These are phyloP conservation scores for Pseudogymnoascus verrucosus DNA, from an alignment of 2,329 filamentous ascomycete genomes.

Conservation along the genomic window DNA sequence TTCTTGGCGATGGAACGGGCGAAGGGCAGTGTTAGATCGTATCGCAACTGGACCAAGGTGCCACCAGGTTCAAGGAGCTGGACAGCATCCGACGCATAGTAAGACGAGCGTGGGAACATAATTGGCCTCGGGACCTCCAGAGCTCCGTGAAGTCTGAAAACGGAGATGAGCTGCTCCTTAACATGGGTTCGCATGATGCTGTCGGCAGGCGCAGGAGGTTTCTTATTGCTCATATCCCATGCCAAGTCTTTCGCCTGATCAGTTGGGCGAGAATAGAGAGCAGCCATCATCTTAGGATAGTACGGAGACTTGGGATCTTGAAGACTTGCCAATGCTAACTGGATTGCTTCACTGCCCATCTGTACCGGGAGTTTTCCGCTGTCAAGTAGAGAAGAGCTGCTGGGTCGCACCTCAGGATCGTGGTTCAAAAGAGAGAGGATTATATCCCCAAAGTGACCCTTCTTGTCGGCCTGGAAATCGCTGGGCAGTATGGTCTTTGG, in stretches of 20 bases:
- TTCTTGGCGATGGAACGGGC: slow-evolving; percentile 75
- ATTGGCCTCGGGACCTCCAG: slow-evolving; percentile 68
- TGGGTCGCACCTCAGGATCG: slow-evolving; percentile 73
- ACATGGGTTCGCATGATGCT: slow-evolving; percentile 65
- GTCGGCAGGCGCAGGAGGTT: slow-evolving; percentile 34
- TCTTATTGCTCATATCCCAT: slow-evolving; percentile 58
- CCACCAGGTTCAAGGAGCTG: slow-evolving; percentile 76
- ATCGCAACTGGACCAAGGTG: slow-evolving; percentile 87
- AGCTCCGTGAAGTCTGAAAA: slow-evolving; percentile 86
- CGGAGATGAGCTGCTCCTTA: slow-evolving; percentile 63
- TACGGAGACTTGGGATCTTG: slow-evolving; percentile 79
- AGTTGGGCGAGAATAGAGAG: slow-evolving; percentile 64
- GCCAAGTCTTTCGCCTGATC: slow-evolving; percentile 75
- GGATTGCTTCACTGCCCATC: slow-evolving; percentile 86
- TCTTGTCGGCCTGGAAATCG: slow-evolving; percentile 66
- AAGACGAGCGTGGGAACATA: slow-evolving; percentile 72
- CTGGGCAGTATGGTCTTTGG: slow-evolving; percentile 60
- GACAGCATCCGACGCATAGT: slow-evolving; percentile 69
- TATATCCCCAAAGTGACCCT: slow-evolving; percentile 63
- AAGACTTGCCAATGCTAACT: slow-evolving; percentile 71
- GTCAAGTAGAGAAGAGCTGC: slow-evolving; percentile 71
- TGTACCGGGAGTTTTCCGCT: slow-evolving; percentile 83
- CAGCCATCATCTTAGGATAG: slow-evolving; percentile 82
- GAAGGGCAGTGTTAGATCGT: slow-evolving; percentile 82
- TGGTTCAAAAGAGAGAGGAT: slow-evolving; percentile 75